Evolutionary conservation across 352 stramenopile genomes (phyloP).

Genomic region (Globisporangium splendens): DNA sequence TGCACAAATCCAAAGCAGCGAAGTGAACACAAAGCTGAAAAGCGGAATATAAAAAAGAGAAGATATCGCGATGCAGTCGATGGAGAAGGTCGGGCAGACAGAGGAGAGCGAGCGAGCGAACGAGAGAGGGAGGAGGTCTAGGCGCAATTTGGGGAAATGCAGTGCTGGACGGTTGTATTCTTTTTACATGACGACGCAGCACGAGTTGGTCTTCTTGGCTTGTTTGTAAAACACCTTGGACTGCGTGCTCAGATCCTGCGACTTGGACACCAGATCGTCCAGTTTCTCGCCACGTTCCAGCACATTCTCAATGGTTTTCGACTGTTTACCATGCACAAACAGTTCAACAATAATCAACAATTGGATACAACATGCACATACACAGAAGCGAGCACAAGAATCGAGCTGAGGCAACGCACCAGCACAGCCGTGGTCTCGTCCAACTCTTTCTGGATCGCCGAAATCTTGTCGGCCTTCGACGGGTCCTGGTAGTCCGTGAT

Average conservation of each 20-base stretch:
- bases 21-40: not conserved
- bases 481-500: conserved; percentile 97
- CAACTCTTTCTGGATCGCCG: conserved; percentile 99
- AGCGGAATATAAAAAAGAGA: not conserved
- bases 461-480: conserved; percentile 99
- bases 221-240: conserved; percentile 99
- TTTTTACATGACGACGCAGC: conserved; percentile 92
- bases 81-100: not conserved
- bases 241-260: conserved; percentile 96
- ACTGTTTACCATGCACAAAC: conserved; percentile 30
- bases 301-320: conserved; percentile 99
- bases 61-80: not conserved
- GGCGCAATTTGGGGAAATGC: not conserved
- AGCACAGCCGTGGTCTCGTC: conserved; percentile 99
- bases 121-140: conserved; percentile 11
- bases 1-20: conserved; percentile 20
- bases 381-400: not conserved
- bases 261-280: conserved; percentile 98
- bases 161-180: not conserved
- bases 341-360: not conserved
- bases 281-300: conserved; percentile 98
- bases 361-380: not conserved
- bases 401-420: conserved; percentile 25
- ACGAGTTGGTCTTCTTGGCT: conserved; percentile 99
- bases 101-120: conserved; percentile 14